Conservation (phyloP, 805 yeast genomes). For the Spathaspora arborariae region DNA sequence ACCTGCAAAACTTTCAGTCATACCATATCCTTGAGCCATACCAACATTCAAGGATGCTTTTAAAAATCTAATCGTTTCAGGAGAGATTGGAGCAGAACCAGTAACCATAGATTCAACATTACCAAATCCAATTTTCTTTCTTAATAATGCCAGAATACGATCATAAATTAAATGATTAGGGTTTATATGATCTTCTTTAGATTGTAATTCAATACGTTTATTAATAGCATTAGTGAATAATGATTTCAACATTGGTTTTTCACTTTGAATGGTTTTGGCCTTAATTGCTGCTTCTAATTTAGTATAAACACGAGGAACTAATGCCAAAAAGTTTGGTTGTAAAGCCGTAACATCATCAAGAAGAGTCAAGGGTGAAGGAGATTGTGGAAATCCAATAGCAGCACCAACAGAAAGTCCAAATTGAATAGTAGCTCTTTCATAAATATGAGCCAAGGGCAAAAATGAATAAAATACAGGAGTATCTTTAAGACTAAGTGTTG, state of each 20-base stretch:
- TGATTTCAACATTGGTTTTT: slow-evolving; percentile 25
- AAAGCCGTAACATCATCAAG: slow-evolving; percentile 55
- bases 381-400: slow-evolving; percentile 50
- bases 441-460: slow-evolving; percentile 59
- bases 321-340: slow-evolving; percentile 50
- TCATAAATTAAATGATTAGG: slow-evolving; percentile 27
- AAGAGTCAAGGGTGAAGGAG: slow-evolving; percentile 43
- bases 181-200: slow-evolving; percentile 40
- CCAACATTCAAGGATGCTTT: slow-evolving; percentile 58
- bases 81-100: slow-evolving; percentile 70
- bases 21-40: slow-evolving; percentile 71
- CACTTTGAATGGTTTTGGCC: slow-evolving; percentile 39
- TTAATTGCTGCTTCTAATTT: slow-evolving; percentile 60
- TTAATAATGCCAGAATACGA: slow-evolving; percentile 22
- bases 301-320: slow-evolving; percentile 64
- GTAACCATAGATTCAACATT: slow-evolving; percentile 23
- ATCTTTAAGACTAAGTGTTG: slow-evolving; percentile 17
- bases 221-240: slow-evolving; percentile 28
- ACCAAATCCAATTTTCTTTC: slow-evolving; percentile 34
- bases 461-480: slow-evolving; percentile 36
- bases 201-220: slow-evolving; percentile 28
- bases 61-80: slow-evolving; percentile 57
- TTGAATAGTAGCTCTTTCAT: slow-evolving; percentile 45
- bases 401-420: slow-evolving; percentile 46
- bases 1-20: slow-evolving; percentile 65